A percentile compares a stretch with the other conserved stretches of the same genome.
Evolutionary conservation across 2,329 filamentous ascomycete genomes (phyloP).

Genomic region (Fusarium circinatum): DNA sequence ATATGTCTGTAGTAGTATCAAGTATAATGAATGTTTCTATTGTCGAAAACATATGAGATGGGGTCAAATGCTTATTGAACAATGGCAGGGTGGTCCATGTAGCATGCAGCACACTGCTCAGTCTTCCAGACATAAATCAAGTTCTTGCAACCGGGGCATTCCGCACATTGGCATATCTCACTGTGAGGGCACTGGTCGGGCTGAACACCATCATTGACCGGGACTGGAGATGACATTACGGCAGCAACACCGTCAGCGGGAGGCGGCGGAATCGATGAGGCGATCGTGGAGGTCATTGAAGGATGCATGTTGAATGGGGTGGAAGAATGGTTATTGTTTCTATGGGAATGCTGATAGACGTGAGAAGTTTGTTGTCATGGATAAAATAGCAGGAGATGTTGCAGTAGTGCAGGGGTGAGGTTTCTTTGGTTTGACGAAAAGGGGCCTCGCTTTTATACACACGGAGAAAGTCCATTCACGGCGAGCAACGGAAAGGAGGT

Average conservation of each 20-base stretch:
- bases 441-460: background rate
- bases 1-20: rapidly evolving
- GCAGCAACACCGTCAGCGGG: too few species aligned
- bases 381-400: too few species aligned
- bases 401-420: background rate
- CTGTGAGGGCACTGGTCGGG: background rate
- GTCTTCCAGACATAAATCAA: background rate
- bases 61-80: background rate
- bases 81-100: background rate
- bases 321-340: background rate
- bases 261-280: too few species aligned
- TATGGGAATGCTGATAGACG: background rate
- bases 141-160: background rate
- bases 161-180: background rate
- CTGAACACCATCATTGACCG: background rate
- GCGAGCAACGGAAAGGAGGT: rapidly evolving
- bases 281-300: too few species aligned
- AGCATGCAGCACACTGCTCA: background rate
- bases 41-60: rapidly evolving
- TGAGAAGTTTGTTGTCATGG: background rate
- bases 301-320: background rate
- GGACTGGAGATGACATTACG: background rate
- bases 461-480: background rate
- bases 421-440: background rate
- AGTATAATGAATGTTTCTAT: too few species aligned